Conservation (phyloP, 2,329 filamentous ascomycete genomes). For the Epichloe amarillans region DNA sequence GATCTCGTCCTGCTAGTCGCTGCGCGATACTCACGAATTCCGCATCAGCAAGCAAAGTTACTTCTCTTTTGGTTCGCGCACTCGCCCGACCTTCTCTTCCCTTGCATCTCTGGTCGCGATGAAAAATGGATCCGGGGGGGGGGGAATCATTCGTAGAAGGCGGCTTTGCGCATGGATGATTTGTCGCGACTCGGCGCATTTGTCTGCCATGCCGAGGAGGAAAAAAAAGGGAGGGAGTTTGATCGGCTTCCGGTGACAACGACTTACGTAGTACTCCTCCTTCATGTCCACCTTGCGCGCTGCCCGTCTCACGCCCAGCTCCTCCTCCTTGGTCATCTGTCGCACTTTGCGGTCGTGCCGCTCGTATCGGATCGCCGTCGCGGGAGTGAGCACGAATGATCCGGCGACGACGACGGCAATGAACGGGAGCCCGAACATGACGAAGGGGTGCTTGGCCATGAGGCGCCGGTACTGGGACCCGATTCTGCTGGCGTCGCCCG, state of each 20-base stretch:
- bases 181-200: not conserved
- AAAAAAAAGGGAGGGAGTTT: too few species aligned
- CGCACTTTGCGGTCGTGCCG: constrained; percentile 80
- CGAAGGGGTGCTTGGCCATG: constrained; percentile 70
- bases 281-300: constrained; percentile 63
- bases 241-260: not conserved
- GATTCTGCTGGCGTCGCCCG: constrained; percentile 53
- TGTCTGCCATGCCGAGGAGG: not conserved
- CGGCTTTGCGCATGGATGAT: not conserved
- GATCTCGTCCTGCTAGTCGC: constrained; percentile 58
- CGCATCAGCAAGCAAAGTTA: not conserved
- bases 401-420: constrained; percentile 79
- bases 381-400: constrained; percentile 88
- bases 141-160: not conserved
- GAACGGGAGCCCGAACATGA: constrained; percentile 89
- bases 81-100: not conserved
- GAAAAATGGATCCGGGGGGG: not conserved
- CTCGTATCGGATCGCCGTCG: constrained; percentile 88
- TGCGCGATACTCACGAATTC: constrained; percentile 5
- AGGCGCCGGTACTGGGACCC: constrained; percentile 63
- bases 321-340: constrained; percentile 74
- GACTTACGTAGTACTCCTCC: constrained; percentile 75
- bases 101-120: not conserved
- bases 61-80: not conserved
- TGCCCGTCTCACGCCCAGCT: constrained; percentile 62